A percentile compares a stretch with the other conserved stretches of the same genome.
Evolutionary conservation across 768 basidiomycete genomes (phyloP).

Genomic region (Mycena alexandri): DNA sequence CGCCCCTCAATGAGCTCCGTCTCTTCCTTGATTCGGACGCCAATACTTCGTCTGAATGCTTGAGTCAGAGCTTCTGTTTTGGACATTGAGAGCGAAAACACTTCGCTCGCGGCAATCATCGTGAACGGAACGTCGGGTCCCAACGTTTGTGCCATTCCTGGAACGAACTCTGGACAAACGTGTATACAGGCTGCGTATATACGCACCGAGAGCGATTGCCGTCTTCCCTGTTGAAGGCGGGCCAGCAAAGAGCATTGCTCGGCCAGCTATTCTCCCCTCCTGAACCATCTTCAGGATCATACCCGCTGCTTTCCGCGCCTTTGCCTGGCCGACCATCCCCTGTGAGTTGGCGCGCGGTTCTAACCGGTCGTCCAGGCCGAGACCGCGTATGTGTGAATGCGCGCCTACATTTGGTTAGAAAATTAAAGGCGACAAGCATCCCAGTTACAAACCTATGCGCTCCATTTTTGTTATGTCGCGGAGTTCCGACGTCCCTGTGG

Average conservation of each 20-base stretch:
- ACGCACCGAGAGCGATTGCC: conserved; percentile 93
- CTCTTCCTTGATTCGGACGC: conserved; percentile 97
- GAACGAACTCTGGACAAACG: neutral
- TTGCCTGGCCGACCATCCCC: conserved; percentile 97
- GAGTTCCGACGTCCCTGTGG: conserved; percentile 82
- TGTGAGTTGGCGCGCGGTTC: conserved; percentile 91
- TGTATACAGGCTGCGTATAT: neutral
- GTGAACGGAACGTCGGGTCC: conserved; percentile 97
- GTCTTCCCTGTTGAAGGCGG: conserved; percentile 98
- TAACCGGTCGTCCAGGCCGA: conserved; percentile 92
- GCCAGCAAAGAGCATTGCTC: conserved; percentile 97
- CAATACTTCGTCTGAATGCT: conserved; percentile 95
- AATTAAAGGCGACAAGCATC: neutral
- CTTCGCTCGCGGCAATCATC: conserved; percentile 97
- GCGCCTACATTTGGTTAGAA: conserved; percentile 64
- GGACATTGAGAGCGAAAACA: conserved; percentile 98
- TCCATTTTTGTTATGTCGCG: conserved; percentile 94
- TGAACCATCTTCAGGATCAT: conserved; percentile 99
- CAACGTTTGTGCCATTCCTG: conserved; percentile 96
- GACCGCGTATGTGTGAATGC: conserved; percentile 95
- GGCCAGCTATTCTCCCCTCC: conserved; percentile 94
- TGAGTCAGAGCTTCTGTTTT: conserved; percentile 99
- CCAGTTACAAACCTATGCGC: conserved; percentile 75
- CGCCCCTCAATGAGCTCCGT: conserved; percentile 97
- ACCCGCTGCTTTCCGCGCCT: conserved; percentile 97